Percentiles rank a stretch among this genome's conserved stretches.
Evolutionary conservation across 2,329 filamentous ascomycete genomes (phyloP).

Genomic region (Colletotrichum sp.): DNA sequence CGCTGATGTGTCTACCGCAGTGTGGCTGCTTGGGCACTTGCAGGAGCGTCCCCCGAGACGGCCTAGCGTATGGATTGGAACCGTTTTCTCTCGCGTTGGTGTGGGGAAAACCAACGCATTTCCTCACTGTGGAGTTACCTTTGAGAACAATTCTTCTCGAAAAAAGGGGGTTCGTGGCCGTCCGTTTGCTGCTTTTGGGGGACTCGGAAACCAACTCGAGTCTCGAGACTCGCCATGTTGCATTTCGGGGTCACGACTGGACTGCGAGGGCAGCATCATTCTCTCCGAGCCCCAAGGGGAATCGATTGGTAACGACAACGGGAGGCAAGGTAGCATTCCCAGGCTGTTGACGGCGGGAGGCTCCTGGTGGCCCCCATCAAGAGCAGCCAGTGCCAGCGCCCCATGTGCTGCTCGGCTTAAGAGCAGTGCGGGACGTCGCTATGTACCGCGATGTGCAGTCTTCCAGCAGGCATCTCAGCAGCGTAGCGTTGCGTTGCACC

Average conservation of each 20-base stretch:
- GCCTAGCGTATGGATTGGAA: neutral
- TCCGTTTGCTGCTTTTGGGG: neutral
- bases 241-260: neutral
- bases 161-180: conserved; percentile 1
- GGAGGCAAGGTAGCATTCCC: conserved; percentile 8
- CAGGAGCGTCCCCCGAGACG: neutral
- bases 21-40: conserved; percentile 7
- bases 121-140: conserved; percentile 9
- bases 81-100: conserved; percentile 14
- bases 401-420: neutral
- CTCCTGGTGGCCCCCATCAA: conserved; percentile 17
- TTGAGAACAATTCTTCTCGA: neutral
- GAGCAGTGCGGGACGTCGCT: neutral
- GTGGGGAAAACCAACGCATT: conserved; percentile 20
- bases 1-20: neutral
- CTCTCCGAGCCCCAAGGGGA: neutral
- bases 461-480: neutral
- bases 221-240: neutral
- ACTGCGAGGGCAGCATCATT: neutral
- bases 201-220: neutral
- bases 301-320: conserved; percentile 10
- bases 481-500: conserved; percentile 6
- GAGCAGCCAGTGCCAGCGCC: neutral
- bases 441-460: neutral
- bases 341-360: conserved; percentile 17